phyloP scores from a whole-genome alignment of 2,329 filamentous ascomycete species.

The Penicillium sumatraense region DNA sequence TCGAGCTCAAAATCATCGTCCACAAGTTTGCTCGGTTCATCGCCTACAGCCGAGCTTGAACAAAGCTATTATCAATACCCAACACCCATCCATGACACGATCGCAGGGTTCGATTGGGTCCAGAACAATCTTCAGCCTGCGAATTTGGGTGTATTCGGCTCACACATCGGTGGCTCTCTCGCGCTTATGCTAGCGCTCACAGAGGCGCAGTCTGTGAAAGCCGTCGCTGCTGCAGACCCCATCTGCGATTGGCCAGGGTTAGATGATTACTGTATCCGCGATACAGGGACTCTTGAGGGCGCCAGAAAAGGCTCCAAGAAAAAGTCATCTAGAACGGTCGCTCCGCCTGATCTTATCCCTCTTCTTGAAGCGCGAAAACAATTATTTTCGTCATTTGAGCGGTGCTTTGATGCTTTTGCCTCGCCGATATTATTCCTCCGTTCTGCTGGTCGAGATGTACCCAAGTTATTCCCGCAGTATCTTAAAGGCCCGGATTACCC shows the following conservation, averaged over 20 bases:
- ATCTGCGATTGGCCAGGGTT: constrained; percentile 46
- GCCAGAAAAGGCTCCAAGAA: constrained; percentile 3
- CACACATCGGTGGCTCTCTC: constrained; percentile 46
- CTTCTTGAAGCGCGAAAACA: constrained; percentile 40
- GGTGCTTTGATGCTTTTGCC: constrained; percentile 50
- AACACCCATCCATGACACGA: constrained; percentile 44
- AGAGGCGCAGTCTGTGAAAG: constrained; percentile 38
- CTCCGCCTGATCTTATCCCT: constrained; percentile 38
- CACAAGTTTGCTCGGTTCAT: background rate
- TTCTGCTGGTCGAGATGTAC: constrained; percentile 46
- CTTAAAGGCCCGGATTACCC: constrained; percentile 40
- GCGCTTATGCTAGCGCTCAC: constrained; percentile 50
- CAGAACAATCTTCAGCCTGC: constrained; percentile 34
- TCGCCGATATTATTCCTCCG: constrained; percentile 49
- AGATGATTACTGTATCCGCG: constrained; percentile 43
- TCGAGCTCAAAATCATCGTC: background rate
- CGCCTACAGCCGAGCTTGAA: background rate
- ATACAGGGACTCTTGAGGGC: background rate
- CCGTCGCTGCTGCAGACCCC: constrained; percentile 40
- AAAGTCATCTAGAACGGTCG: constrained; percentile 11
- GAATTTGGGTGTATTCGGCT: constrained; percentile 38
- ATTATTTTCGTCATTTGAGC: constrained; percentile 43
- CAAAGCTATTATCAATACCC: constrained; percentile 35
- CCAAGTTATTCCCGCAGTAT: constrained; percentile 38
- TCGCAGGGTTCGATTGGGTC: constrained; percentile 46